Base-by-base conservation (phyloP, 1,284 basidiomycete species). In the Pseudozyma thailandica region DNA sequence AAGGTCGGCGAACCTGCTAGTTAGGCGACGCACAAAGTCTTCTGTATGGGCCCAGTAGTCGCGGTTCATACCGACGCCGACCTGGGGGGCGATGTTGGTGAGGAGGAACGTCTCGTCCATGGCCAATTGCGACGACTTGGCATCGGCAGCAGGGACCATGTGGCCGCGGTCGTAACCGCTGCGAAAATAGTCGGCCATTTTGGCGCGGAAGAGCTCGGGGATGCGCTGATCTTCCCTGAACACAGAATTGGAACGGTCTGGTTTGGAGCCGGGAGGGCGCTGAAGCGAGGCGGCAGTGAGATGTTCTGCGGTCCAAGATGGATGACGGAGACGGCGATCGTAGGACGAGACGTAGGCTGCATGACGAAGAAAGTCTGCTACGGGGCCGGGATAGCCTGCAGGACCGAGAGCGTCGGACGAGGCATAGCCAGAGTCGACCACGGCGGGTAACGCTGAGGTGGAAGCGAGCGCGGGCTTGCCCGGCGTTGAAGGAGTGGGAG, bases 51-150 rank as follows among this genome's bases (percentile, higher is more conserved):
- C 79, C 78, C 78, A 80, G 92, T 93, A 98, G 82, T 98, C 93
- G 52, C 96, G 87, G 82, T 98, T 99, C 87, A 98, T 98, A 0
- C 95, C 95, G 43, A 89, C 92, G 2, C 96, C 96, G 12, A 98
- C 93, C 87, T 98, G 96, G 33, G 96, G 96, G 1, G 96, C 94
- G 55, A 98, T 98, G 82, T 99, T 99, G 4, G 92, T 90, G 47
- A 99, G 85, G 39, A 92, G 85, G 84, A 99, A 98, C 0, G 96
- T 99, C 85, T 98, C 93, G 83, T 98, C 85, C 95, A 98, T 98
- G 4, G 95, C 96, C 59, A 88, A 86, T 87, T 97, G 85, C 23
- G 90, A 92, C n/a, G 85, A 84, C 83, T 96, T 98, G 8, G 94
- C 94, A 83, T 98, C 96, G 30, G 95, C 95, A n/a, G 95, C 95